Base-by-base conservation (phyloP, 495 filamentous ascomycete species). In the Immersiella caudata region DNA sequence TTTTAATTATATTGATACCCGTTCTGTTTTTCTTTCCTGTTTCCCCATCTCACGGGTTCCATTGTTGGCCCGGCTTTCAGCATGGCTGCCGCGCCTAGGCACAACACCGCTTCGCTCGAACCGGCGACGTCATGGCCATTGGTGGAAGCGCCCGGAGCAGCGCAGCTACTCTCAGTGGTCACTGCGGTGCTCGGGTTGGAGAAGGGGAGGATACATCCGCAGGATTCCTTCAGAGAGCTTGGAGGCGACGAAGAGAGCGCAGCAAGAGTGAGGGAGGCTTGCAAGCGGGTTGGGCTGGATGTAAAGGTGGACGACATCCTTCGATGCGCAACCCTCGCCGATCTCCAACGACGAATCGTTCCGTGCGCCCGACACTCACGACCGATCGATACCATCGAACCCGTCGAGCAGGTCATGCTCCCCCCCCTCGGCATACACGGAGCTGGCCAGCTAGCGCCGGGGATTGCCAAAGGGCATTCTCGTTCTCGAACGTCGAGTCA, bases 141-240 rank as follows among this genome's bases (percentile, higher is more conserved):
- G 20, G 73, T 74, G 56, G 69, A 76, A 62, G 73, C 74, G 46
- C 69, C 75, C 1, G 55, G 74, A 61, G 76, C 80, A 63, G 67
- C 70, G 12, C 74, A 74, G 22, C 62, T 82, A 24, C 68, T 70
- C 14, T 66, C 64, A 0, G 70, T 76, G 27, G 62, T 81, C 20
- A 70, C 79, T 1, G 71, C 75, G 33, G 73, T 79, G 7, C 73
- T 82, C 7, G 71, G 71, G 27, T 66, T 78, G 0, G 67, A 71
- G 14, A 61, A 64, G 16, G 71, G 61, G n/a, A 40, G 60, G 0
- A 33, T 79, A 1, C 71, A 70, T 27, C 40, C 73, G 21, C 69
- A 79, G 46, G 71, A 74, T 26, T 82, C 80, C 49, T 82, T 82
- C 51, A 59, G 60, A 26, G 79, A 82, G 21, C 72, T 82, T 52